Conservation (phyloP, 306 rosid genomes). For the Calophaca sinica region DNA sequence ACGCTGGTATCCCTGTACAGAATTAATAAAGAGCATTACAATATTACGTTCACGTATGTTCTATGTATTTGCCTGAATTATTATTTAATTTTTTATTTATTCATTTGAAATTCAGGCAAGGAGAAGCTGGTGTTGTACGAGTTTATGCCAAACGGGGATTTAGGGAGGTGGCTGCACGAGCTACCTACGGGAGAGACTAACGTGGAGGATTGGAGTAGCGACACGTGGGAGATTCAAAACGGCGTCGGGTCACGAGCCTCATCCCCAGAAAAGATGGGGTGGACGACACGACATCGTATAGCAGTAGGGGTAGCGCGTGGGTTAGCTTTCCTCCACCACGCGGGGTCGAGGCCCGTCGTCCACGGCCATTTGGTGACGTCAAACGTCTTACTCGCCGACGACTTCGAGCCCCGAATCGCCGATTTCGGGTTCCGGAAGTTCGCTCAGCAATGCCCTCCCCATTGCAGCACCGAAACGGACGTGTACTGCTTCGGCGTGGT, state of each 20-base stretch:
- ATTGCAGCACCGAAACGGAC: conserved; percentile 63
- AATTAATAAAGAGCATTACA: too few species aligned
- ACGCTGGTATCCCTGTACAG: too few species aligned
- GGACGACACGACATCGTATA: conserved; percentile 90
- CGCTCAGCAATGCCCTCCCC: conserved; percentile 37
- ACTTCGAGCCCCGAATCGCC: conserved; percentile 77
- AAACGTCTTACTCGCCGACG: conserved; percentile 69
- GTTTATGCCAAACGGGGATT: conserved; percentile 92
- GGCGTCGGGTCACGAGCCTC: conserved; percentile 44
- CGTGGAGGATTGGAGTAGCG: conserved; percentile 93
- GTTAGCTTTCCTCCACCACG: conserved; percentile 92
- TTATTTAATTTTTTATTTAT: not conserved
- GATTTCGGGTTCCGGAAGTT: conserved; percentile 74
- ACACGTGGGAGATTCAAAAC: conserved; percentile 84
- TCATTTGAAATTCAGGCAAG: conserved; percentile 56
- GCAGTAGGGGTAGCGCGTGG: conserved; percentile 96
- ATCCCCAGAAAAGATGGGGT: conserved; percentile 68
- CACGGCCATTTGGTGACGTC: conserved; percentile 89
- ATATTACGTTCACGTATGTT: too few species aligned
- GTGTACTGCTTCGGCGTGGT: conserved; percentile 98
- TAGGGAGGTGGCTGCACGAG: conserved; percentile 89
- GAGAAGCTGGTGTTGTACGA: conserved; percentile 89
- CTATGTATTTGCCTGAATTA: not conserved
- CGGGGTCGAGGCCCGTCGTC: conserved; percentile 78
- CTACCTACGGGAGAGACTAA: conserved; percentile 88